Base-by-base conservation (phyloP, 1,139 yeast species). In the Nadsonia commutata region DNA sequence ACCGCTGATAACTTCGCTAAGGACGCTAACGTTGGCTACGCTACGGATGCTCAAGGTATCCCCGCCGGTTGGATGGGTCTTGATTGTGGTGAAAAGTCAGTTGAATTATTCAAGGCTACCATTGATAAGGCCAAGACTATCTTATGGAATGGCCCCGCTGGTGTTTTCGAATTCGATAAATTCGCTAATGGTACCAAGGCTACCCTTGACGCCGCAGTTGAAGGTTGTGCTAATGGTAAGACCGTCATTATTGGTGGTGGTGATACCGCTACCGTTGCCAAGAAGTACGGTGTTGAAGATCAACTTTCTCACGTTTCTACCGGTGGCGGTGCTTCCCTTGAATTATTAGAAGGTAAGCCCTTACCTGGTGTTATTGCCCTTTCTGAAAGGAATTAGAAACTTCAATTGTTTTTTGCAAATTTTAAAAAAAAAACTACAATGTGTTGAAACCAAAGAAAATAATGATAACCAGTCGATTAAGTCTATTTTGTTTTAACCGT, bases 141-240 rank as follows among this genome's bases (percentile, higher is more conserved):
- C 60, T 88, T 88, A 61, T 88, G 97, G 97, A 88, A 88, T 72
- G 97, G 97, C 38, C 97, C 97, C 51, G 95, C 97, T 67, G 97
- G 97, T 74, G 97, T 88, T 58, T 88, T 88, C 64, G 97, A 88
- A 72, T 86, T 88, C 62, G 95, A 84, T 52, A 74, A 74, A 60
- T 88, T 88, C 63, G 80, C 95, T 55, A 67, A 68, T 49, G 96
- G 96, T 70, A 88, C 97, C 63, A 82, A 85, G 72, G 67, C 84
- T 48, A 70, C 86, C 68, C 76, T 88, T 59, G 93, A 80, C 53
- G 94, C 90, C 56, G 79, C 80, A 59, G 94, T 85, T 56, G 72
- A 75, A 64, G 82, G 94, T 51, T 84, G 88, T 57, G 78, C 76
- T 65, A 74, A 75, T 49, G 95, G 95, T 62, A 80, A 85, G 73